Evolutionary conservation across 768 basidiomycete species (phyloP).

Genomic region (Macrolepiota dolichaula): DNA sequence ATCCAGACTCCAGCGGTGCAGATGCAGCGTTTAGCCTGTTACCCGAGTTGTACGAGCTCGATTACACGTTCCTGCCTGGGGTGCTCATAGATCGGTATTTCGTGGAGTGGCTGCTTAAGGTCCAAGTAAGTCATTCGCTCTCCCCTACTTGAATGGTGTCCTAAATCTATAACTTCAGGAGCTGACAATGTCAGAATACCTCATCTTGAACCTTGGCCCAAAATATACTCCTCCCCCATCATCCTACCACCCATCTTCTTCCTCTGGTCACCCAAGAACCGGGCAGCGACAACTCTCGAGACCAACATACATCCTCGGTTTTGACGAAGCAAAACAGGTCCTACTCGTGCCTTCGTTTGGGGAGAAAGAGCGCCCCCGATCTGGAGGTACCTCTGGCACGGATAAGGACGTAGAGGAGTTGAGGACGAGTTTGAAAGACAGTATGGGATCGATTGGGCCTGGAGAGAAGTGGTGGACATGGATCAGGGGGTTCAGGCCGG

Average conservation of each 20-base stretch:
- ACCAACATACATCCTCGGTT: slow-evolving; percentile 5
- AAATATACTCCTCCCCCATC: neutral
- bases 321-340: neutral
- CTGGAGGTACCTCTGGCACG: too few species aligned
- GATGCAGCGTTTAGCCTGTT: neutral
- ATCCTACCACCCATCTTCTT: neutral
- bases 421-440: too few species aligned
- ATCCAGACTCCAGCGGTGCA: neutral
- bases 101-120: neutral
- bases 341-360: slow-evolving; percentile 1
- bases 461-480: slow-evolving; percentile 2
- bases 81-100: neutral
- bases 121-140: neutral
- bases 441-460: neutral
- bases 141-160: neutral
- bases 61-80: neutral
- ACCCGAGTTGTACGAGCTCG: neutral
- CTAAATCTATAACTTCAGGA: neutral
- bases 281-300: neutral
- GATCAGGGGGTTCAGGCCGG: neutral
- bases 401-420: too few species aligned
- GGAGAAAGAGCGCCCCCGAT: neutral
- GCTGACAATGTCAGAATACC: slow-evolving; percentile 3
- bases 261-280: neutral
- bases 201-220: neutral